Evolutionary conservation across 2,329 filamentous ascomycete genomes (phyloP).

Genomic region (Ophiosphaerella narmari): DNA sequence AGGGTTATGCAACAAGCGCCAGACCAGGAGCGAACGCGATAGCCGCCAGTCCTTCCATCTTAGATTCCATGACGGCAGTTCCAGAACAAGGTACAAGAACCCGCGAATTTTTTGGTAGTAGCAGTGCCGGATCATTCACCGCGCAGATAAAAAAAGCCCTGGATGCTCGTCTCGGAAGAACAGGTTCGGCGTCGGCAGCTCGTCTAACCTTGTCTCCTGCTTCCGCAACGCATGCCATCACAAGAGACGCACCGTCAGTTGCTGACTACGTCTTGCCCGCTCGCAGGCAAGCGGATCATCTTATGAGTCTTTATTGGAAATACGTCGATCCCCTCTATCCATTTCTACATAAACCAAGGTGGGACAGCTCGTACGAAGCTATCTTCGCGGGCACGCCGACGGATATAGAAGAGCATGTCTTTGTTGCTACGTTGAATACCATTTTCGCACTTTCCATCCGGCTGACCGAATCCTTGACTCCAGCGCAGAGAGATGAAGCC

Average conservation of each 20-base stretch:
- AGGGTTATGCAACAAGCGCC: not conserved
- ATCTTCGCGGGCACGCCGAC: not conserved
- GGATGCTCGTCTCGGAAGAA: not conserved
- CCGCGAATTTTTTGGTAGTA: not conserved
- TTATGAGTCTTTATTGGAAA: conserved; percentile 7
- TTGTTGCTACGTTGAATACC: conserved; percentile 23
- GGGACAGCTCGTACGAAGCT: conserved; percentile 3
- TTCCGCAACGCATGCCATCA: too few relatives aligned
- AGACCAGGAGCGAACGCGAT: not conserved
- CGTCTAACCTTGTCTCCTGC: too few relatives aligned
- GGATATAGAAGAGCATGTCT: conserved; percentile 1
- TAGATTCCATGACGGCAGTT: not conserved
- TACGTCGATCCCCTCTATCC: conserved; percentile 9
- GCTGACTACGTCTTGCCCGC: conserved; percentile 4
- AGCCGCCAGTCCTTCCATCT: not conserved
- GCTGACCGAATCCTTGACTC: conserved; percentile 2
- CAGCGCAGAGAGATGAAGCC: not conserved
- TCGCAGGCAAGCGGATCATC: conserved; percentile 2
- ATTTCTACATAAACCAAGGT: conserved; percentile 5
- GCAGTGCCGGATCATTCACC: not conserved
- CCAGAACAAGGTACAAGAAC: not conserved
- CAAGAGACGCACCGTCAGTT: not conserved
- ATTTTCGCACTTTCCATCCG: conserved; percentile 24
- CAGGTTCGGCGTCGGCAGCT: not conserved
- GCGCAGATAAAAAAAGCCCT: not conserved